phyloP scores from a whole-genome alignment of 805 yeast species.

The Sugiyamaella lignohabitans region DNA sequence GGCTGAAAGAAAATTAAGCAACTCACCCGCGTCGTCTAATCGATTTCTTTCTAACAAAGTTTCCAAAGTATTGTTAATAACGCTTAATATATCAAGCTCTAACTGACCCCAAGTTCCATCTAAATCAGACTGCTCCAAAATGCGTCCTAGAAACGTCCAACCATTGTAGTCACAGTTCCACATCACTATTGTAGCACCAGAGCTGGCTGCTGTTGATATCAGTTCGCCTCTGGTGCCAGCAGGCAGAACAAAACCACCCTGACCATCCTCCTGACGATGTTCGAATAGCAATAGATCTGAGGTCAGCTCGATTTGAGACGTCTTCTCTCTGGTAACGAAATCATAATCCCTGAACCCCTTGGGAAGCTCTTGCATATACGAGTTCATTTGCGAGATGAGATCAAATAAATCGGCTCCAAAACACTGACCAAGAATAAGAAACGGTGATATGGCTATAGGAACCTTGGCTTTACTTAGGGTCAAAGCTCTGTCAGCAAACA shows the following conservation, averaged over 20 bases:
- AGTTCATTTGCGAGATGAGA: conserved; percentile 50
- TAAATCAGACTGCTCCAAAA: conserved; percentile 54
- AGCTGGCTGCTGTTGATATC: conserved; percentile 31
- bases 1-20: conserved; percentile 37
- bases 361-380: conserved; percentile 51
- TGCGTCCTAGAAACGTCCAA: conserved; percentile 78
- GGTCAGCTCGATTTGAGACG: conserved; percentile 48
- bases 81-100: neutral
- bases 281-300: conserved; percentile 47
- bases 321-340: conserved; percentile 36
- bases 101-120: too few relatives aligned
- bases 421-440: conserved; percentile 48
- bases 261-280: conserved; percentile 46
- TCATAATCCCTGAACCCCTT: conserved; percentile 40
- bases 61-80: conserved; percentile 22
- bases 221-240: conserved; percentile 65
- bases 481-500: conserved; percentile 40
- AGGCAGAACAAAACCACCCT: conserved; percentile 40
- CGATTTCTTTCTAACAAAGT: conserved; percentile 37
- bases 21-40: conserved; percentile 37
- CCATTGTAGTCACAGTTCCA: conserved; percentile 75
- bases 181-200: conserved; percentile 26
- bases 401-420: conserved; percentile 63
- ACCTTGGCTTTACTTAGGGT: conserved; percentile 63
- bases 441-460: conserved; percentile 58